Evolutionary conservation across 345 rosid genomes (phyloP).

Genomic region (Eucalyptus sideroxylon): DNA sequence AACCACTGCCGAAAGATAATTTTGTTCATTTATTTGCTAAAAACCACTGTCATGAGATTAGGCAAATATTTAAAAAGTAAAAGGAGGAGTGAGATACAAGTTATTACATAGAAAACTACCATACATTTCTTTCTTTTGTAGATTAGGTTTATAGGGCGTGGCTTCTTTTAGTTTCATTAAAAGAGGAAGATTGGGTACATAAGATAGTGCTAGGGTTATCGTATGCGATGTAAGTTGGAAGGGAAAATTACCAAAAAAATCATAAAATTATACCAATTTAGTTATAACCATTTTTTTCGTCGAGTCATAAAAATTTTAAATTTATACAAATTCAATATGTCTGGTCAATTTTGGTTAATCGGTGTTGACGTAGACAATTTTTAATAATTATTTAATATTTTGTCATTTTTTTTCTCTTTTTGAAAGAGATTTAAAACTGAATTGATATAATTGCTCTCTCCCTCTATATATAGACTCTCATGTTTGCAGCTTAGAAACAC

Average conservation of each 20-base stretch:
- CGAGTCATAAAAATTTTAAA: too few species aligned
- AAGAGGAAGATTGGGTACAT: not conserved
- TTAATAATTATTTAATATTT: too few species aligned
- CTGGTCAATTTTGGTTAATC: too few species aligned
- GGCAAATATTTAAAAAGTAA: not conserved
- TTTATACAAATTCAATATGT: too few species aligned
- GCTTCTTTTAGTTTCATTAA: not conserved
- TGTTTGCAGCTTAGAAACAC: not conserved
- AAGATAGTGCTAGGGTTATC: not conserved
- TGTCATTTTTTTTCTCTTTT: not conserved
- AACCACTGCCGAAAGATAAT: not conserved
- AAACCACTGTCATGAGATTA: not conserved
- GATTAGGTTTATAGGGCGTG: not conserved
- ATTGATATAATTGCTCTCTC: not conserved
- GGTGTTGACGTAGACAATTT: too few species aligned
- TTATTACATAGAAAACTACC: not conserved
- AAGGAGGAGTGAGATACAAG: not conserved
- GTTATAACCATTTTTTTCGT: too few species aligned
- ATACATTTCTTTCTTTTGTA: not conserved
- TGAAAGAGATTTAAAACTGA: too few species aligned
- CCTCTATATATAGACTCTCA: not conserved
- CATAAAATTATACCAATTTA: too few species aligned
- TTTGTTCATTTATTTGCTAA: not conserved
- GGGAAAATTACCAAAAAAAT: too few species aligned
- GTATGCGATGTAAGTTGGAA: too few species aligned